Evolutionary conservation across 768 basidiomycete species (phyloP).

Genomic region (Lentinus tigrinus): DNA sequence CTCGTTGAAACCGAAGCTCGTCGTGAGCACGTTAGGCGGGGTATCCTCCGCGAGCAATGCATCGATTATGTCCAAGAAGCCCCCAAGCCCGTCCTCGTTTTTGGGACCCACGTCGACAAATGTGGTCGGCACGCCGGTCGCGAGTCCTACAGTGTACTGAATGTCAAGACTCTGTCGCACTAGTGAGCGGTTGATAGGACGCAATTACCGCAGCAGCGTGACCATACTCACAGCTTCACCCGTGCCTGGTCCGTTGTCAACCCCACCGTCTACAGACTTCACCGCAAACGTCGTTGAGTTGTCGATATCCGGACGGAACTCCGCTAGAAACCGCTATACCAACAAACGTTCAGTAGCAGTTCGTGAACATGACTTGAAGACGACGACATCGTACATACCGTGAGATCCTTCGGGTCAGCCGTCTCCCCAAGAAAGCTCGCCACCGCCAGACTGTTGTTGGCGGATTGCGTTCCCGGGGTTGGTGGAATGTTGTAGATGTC

Average conservation of each 20-base stretch:
- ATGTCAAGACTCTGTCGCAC: constrained; percentile 32
- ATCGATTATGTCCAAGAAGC: constrained; percentile 31
- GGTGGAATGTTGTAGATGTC: constrained; percentile 30
- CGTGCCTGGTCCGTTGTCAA: background rate
- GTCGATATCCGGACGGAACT: background rate
- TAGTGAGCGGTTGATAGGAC: background rate
- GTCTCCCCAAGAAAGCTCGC: too few relatives aligned
- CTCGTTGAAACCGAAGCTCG: constrained; percentile 29
- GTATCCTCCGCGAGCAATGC: constrained; percentile 18
- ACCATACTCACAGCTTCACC: background rate
- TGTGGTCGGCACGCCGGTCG: constrained; percentile 27
- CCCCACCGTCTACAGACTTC: background rate
- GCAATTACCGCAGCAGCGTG: background rate
- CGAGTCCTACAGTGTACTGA: constrained; percentile 34
- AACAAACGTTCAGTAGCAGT: too few relatives aligned
- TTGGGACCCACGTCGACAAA: constrained; percentile 33
- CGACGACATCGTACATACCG: too few relatives aligned
- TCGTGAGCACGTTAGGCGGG: constrained; percentile 32
- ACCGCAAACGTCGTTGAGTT: background rate
- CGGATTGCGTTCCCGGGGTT: constrained; percentile 20
- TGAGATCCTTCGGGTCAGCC: too few relatives aligned
- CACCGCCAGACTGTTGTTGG: too few relatives aligned
- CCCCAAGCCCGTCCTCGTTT: constrained; percentile 22
- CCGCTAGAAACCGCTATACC: constrained; percentile 14
- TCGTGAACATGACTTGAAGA: too few relatives aligned